Conservation (phyloP, 2,329 filamentous ascomycete genomes). For the Microcyclosporella mali region DNA sequence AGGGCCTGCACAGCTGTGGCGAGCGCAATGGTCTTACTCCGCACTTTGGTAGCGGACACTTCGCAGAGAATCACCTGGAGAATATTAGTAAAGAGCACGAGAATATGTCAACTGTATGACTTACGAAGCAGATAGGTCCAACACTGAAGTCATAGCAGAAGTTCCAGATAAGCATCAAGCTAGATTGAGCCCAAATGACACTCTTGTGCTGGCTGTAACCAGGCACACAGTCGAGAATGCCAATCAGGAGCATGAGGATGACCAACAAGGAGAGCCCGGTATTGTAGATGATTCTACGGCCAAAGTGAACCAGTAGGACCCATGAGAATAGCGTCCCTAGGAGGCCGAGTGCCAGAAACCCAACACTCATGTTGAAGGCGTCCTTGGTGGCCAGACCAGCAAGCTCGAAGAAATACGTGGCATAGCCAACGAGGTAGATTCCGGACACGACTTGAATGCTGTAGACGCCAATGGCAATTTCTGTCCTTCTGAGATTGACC, state of each 20-base stretch:
- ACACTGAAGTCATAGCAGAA: conserved; percentile 34
- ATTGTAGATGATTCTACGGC: conserved; percentile 38
- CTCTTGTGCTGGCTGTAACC: conserved; percentile 23
- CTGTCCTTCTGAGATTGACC: conserved; percentile 38
- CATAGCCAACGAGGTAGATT: conserved; percentile 39
- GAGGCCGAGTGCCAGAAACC: conserved; percentile 38
- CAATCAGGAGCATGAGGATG: conserved; percentile 34
- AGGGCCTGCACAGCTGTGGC: conserved; percentile 37
- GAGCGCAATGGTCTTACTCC: conserved; percentile 35
- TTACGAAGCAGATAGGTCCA: conserved; percentile 34
- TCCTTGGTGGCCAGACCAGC: conserved; percentile 36
- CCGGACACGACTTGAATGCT: conserved; percentile 40
- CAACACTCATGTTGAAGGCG: conserved; percentile 39
- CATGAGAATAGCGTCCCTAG: conserved; percentile 39
- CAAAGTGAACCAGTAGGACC: conserved; percentile 34
- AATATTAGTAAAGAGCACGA: too few species aligned
- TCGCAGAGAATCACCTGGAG: conserved; percentile 32
- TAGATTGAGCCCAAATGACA: conserved; percentile 38
- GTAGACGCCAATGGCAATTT: conserved; percentile 41
- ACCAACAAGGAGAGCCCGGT: conserved; percentile 32
- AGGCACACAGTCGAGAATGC: conserved; percentile 35
- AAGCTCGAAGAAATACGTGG: conserved; percentile 45
- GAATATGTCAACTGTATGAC: too few species aligned
- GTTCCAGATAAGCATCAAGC: conserved; percentile 33
- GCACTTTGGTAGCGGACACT: conserved; percentile 33